phyloP scores from a whole-genome alignment of 805 yeast species.

The Maudiozyma bulderi region DNA sequence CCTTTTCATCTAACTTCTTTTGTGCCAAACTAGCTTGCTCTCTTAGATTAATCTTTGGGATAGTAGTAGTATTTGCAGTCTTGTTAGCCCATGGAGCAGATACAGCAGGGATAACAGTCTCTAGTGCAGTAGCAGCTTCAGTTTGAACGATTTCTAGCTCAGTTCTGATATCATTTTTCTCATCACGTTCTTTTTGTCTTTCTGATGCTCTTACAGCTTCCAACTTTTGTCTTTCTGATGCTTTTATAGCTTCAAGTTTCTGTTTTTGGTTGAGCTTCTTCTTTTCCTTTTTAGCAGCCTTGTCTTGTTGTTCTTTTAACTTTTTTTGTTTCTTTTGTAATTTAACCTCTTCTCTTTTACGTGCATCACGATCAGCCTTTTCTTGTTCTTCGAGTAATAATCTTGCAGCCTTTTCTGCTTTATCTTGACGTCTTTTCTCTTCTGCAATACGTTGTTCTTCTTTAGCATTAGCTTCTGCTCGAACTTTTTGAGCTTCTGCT shows the following conservation, averaged over 20 bases:
- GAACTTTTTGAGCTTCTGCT: neutral
- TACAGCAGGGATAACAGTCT: neutral
- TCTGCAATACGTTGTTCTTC: neutral
- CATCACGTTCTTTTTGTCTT: neutral
- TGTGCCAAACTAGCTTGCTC: neutral
- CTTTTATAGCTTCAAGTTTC: constrained; percentile 1
- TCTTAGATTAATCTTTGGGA: constrained; percentile 16
- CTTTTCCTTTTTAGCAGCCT: neutral
- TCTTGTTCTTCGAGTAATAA: constrained; percentile 13
- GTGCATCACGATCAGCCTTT: constrained; percentile 4
- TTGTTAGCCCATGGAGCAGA: constrained; percentile 25
- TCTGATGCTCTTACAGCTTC: neutral
- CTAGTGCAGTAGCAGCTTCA: neutral
- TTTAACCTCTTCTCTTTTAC: constrained; percentile 5
- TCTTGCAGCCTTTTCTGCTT: constrained; percentile 19
- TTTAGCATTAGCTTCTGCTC: neutral
- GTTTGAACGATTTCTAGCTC: neutral
- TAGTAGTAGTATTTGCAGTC: constrained; percentile 8
- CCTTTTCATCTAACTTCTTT: constrained; percentile 10
- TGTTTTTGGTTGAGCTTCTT: constrained; percentile 3
- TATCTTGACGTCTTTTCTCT: constrained; percentile 8
- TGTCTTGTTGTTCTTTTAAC: constrained; percentile 8
- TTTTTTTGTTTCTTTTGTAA: constrained; percentile 9
- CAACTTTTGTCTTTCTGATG: constrained; percentile 5
- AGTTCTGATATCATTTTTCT: neutral